Base-by-base conservation (phyloP, 2,329 filamentous ascomycete genomes). In the Alternaria conjuncta region DNA sequence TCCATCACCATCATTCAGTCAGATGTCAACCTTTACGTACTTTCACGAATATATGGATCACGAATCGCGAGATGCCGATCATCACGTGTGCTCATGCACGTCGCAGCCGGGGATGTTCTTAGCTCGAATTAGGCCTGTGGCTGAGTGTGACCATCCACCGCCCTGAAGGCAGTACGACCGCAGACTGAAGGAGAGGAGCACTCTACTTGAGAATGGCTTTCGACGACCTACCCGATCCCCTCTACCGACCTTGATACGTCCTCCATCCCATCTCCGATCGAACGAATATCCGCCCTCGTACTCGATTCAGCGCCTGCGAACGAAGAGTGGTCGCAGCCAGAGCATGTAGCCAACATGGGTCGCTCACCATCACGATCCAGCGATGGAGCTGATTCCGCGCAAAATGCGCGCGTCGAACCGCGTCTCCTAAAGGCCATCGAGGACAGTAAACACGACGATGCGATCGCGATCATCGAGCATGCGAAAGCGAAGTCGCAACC, bases 341-440 rank as follows among this genome's bases (percentile, higher is more conserved):
- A 68, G 64, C 60, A 67, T 63, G 61, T 32, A 57, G 61, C 53
- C 49, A 57, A 44, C 45, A 80, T 80, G 78, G 71, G 72, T 10
- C 76, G 76, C 30, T 77, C 76, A 54, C 76, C 74, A 28, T 78
- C 76, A 26, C 76, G 75, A 66, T 78, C 75, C 15, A 79, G 75
- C 60, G 76, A 80, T 55, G 77, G 76, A 61, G 77, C 65, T 25
- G 69, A 70, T n/a, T 72, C 75, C 5, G 66, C 69, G 20, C 72
- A 73, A 18, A 65, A 71, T 21, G 55, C 63, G 10, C 77, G 78
- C 62, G 66, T 74, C 46, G 78, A 80, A 61, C 77, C 76, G 32
- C 73, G 76, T 12, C 72, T 80, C 4, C 65, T 80, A n/a, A 75
- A 75, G 30, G 77, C 77, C 6, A 75, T 79, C 61, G 77, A 79